Evolutionary conservation across 2,329 filamentous ascomycete genomes (phyloP), one percentile per base, ranked within the genome.

Genomic region (Cordyceps cicadae): DNA sequence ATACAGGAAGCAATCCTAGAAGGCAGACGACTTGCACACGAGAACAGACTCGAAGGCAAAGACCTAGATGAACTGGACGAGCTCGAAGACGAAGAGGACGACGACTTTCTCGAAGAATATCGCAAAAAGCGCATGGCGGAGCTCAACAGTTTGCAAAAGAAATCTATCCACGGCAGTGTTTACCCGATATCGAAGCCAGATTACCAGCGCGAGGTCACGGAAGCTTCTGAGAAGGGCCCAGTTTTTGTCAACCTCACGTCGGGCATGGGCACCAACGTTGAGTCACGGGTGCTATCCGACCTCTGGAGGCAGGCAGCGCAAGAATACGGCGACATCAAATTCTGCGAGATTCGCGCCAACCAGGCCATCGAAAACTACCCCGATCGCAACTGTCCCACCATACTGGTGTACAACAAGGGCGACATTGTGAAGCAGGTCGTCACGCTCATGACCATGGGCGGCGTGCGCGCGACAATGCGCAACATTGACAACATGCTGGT

Each of bases 311-410:
- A 92, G 69, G 82, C 94, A 46, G 93, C 94, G 0, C 77, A 75
- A 62, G 91, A 93, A 69, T 99, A 92, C 70, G 91, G 92, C 21
- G 93, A 99, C 65, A 79, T 99, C 73, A 99, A 99, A 76, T 99
- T 99, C 75, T 97, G 93, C 73, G 90, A 97, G 76, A 97, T 99
- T 67, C 84, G 87, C 67, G 94, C 87, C 7, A 87, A 91, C 70
- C 85, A 97, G 76, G 96, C 94, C 62, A 97, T 99, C 67, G 94
- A 97, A 72, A 91, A 91, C 46, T 99, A 99, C 73, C 94, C 94
- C 1, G 94, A 97, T 69, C 83, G 84, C 61, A 99, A 99, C 72
- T 96, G 92, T 62, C 94, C 94, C 1, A 99, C 94, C 0, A 91
- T 99, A 41, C 71, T 99, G 64, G 84, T 96, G 0, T 99, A 99